A percentile compares a stretch with the other conserved stretches of the same genome.
phyloP scores from a whole-genome alignment of 2,329 filamentous ascomycete species.

The Penicillium fuscoglaucum region DNA sequence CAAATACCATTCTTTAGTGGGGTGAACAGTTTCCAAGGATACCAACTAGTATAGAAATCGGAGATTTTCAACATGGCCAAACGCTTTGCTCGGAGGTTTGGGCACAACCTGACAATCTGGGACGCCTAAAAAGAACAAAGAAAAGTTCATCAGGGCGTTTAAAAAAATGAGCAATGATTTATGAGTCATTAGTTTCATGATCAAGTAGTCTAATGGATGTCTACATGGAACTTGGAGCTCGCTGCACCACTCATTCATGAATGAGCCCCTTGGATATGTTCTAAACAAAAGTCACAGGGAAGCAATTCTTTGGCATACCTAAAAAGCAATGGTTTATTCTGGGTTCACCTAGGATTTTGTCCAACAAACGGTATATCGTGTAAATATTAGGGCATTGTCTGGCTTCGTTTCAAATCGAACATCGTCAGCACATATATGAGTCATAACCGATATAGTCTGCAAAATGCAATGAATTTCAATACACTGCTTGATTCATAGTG shows the following conservation, averaged over 20 bases:
- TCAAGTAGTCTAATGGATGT: background rate
- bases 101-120: background rate
- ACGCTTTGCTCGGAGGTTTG: background rate
- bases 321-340: background rate
- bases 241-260: background rate
- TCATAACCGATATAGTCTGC: background rate
- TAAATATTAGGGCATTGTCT: background rate
- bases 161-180: no score
- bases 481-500: background rate
- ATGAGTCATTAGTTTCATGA: background rate
- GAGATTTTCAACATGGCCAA: background rate
- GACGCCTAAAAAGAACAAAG: background rate
- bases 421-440: background rate
- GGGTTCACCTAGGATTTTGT: no score
- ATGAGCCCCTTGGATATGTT: background rate
- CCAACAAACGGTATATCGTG: background rate
- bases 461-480: background rate
- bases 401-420: constrained; percentile 3
- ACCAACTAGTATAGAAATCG: background rate
- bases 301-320: no score
- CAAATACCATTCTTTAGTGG: background rate
- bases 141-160: no score
- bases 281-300: background rate
- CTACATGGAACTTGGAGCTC: background rate
- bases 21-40: background rate